Conservation (phyloP, 148 eudicot genomes). For the Drosera capensis region DNA sequence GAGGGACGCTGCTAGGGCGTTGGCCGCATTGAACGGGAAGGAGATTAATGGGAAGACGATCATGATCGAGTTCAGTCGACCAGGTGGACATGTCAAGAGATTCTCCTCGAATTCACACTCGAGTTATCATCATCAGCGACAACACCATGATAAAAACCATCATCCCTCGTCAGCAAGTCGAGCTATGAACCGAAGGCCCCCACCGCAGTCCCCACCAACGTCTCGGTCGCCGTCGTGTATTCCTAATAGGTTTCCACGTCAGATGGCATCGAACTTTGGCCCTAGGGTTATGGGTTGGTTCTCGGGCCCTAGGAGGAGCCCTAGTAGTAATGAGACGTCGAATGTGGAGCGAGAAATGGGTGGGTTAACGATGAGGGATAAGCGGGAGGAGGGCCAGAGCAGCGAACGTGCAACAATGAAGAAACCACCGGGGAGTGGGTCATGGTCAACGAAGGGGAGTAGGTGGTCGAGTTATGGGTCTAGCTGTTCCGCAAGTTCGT, state of each 20-base stretch:
- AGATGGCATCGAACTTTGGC: background rate
- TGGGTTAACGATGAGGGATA: background rate
- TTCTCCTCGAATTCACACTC: background rate
- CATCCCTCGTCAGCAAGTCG: background rate
- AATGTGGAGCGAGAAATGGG: background rate
- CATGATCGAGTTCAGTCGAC: slow-evolving; percentile 54
- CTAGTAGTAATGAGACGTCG: background rate
- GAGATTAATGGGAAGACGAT: slow-evolving; percentile 40
- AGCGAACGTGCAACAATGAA: background rate
- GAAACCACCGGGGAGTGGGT: background rate
- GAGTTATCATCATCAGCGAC: too few species aligned
- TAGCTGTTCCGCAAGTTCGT: background rate
- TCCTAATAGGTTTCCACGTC: background rate
- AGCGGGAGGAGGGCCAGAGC: background rate
- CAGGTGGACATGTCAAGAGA: slow-evolving; percentile 41
- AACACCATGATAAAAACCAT: background rate
- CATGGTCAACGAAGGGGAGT: too few species aligned
- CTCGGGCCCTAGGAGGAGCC: background rate
- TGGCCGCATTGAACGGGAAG: slow-evolving; percentile 41
- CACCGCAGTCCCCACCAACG: background rate
- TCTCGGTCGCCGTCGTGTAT: background rate
- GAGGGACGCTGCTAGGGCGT: slow-evolving; percentile 56
- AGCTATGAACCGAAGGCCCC: too few species aligned
- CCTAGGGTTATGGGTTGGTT: background rate
- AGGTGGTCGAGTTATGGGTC: background rate